phyloP scores from a whole-genome alignment of 352 stramenopile species.

The Phytophthora idaei region DNA sequence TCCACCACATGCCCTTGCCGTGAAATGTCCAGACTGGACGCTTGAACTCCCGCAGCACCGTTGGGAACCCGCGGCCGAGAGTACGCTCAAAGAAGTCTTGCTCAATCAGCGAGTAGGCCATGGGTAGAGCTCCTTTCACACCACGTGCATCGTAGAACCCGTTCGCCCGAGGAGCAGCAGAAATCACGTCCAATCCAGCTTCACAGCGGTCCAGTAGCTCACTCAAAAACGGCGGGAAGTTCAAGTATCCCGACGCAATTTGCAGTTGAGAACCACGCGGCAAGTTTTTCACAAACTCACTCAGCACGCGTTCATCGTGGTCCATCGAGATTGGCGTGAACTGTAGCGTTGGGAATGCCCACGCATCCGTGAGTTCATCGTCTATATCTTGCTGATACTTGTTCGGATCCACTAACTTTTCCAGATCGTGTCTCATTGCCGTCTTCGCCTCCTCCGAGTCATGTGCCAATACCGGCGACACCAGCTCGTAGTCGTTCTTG shows the following conservation, averaged over 20 bases:
- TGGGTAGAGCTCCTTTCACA: slow-evolving; percentile 77
- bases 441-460: slow-evolving; percentile 44
- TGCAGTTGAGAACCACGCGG: slow-evolving; percentile 51
- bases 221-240: slow-evolving; percentile 76
- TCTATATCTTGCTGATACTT: slow-evolving; percentile 25
- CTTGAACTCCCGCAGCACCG: slow-evolving; percentile 72
- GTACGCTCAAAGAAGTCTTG: slow-evolving; percentile 75
- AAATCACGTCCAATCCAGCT: slow-evolving; percentile 64
- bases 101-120: slow-evolving; percentile 87
- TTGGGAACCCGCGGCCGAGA: slow-evolving; percentile 40
- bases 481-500: slow-evolving; percentile 34
- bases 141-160: slow-evolving; percentile 74
- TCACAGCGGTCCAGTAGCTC: slow-evolving; percentile 50
- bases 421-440: slow-evolving; percentile 50
- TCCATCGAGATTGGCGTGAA: slow-evolving; percentile 66
- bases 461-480: slow-evolving; percentile 29
- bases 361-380: slow-evolving; percentile 46
- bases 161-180: slow-evolving; percentile 68
- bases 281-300: slow-evolving; percentile 49
- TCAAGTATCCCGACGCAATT: slow-evolving; percentile 83
- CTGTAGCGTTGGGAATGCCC: slow-evolving; percentile 79
- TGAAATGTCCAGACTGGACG: slow-evolving; percentile 80
- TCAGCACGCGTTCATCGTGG: slow-evolving; percentile 64
- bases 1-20: slow-evolving; percentile 87
- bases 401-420: slow-evolving; percentile 42